Percentiles rank a stretch among this genome's conserved stretches.
Conservation (phyloP, 2,329 filamentous ascomycete genomes). For the Emericellopsis cladophorae region DNA sequence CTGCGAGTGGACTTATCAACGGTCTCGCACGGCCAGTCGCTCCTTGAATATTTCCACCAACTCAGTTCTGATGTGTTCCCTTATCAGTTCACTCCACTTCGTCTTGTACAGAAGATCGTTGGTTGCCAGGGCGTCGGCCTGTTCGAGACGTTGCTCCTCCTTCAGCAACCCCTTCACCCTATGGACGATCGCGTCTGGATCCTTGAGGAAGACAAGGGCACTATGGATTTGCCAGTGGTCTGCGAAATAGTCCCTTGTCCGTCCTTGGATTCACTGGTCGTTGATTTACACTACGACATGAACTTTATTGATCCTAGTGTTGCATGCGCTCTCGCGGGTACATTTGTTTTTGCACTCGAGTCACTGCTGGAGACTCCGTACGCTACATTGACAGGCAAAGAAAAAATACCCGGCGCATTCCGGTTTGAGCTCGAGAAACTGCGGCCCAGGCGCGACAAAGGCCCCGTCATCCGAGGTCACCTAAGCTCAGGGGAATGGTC, state of each 20-base stretch:
- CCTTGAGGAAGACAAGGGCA: constrained; percentile 40
- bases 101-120: constrained; percentile 49
- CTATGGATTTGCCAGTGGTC: constrained; percentile 67
- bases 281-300: constrained; percentile 52
- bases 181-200: constrained; percentile 45
- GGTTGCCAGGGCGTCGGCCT: constrained; percentile 35
- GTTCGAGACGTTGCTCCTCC: constrained; percentile 70
- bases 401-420: constrained; percentile 10
- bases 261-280: constrained; percentile 33
- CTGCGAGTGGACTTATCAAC: constrained; percentile 43
- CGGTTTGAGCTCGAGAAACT: constrained; percentile 9
- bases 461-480: constrained; percentile 3
- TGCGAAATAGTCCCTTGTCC: constrained; percentile 56
- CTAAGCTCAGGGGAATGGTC: constrained; percentile 28
- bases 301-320: constrained; percentile 18
- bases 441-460: constrained; percentile 7
- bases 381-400: constrained; percentile 7
- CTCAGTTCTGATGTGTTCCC: constrained; percentile 49
- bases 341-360: constrained; percentile 16
- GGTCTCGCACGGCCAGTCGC: constrained; percentile 1
- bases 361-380: constrained; percentile 13
- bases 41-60: constrained; percentile 47
- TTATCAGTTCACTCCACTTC: constrained; percentile 64
- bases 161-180: constrained; percentile 53
- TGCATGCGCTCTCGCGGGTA: constrained; percentile 13